Base-by-base conservation (phyloP, 441 rosid species). In the Sinapis alba region DNA sequence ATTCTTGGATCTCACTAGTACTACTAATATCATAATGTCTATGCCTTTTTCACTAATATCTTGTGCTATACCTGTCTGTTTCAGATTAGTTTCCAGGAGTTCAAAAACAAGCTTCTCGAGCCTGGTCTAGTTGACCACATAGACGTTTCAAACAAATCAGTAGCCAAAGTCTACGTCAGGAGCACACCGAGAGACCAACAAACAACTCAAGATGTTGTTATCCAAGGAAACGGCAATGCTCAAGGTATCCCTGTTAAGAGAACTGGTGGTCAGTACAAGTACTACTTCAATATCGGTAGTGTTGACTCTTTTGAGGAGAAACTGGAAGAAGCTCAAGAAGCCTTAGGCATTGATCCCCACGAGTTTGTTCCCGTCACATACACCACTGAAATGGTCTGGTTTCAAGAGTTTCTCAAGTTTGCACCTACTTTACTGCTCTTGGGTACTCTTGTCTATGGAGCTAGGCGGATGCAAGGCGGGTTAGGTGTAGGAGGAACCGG, bases 11-110 rank as follows among this genome's bases (percentile, higher is more conserved):
- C 36, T 53, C 24, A 10, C 30, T 60, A 2, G 41, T 19, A 9
- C 38, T 58, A 2, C 57, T 19, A 8, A 61, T 19, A n/a, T 45
- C 26, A 26, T 63, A 7, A 10, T 51, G 24, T 64, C 51, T 62
- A 21, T 54, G 53, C 58, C 64, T 23, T 45, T 23, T 45, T 21
- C 43, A 9, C 60, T 73, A 73, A 78, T 62, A 62, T 21, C 43
- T 3, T 1, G 13, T 68, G 41, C 7, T 72, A 2, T 26, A 53
- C 54, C 0, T 57, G 0, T 21, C 73, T 13, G 21, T 74, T 75
- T 57, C 90, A 90, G 93, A 88, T 90, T 76, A 88, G 91, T 68
- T 90, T 90, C 82, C 96, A 90, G 60, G 96, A 90, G 81, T 88
- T 88, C 82, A 88, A 85, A 62, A 88, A 88, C 81, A 90, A 88